A percentile compares a stretch with the other conserved stretches of the same genome.
These are phyloP conservation scores for Guyanaporus albipodus DNA, from an alignment of 768 basidiomycete genomes.

Conservation along the genomic window DNA sequence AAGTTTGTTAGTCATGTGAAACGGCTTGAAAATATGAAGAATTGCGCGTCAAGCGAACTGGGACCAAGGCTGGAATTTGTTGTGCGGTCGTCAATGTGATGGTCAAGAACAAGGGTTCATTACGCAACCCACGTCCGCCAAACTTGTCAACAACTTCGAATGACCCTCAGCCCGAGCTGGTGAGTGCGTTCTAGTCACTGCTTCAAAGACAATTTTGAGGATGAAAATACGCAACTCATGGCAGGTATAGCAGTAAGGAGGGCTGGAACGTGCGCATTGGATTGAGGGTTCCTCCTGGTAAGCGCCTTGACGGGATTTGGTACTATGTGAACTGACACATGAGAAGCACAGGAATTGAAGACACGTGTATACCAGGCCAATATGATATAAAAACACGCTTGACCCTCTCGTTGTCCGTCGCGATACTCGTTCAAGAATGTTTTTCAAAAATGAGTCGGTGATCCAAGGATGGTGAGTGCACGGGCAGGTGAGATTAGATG, in stretches of 20 bases:
- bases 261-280: neutral
- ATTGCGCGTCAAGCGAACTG: too few species aligned
- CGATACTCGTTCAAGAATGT: neutral
- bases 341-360: too few species aligned
- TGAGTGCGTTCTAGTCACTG: too few species aligned
- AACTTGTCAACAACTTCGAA: too few species aligned
- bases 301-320: neutral
- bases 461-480: neutral
- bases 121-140: too few species aligned
- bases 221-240: neutral
- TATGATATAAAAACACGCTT: neutral
- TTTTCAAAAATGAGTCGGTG: neutral
- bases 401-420: neutral
- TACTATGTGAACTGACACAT: neutral
- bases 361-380: neutral
- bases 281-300: neutral
- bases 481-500: neutral
- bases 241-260: neutral
- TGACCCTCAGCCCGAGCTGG: too few species aligned
- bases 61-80: too few species aligned
- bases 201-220: too few species aligned
- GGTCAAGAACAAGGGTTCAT: too few species aligned
- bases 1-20: too few species aligned
- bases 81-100: too few species aligned
- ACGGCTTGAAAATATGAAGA: too few species aligned